phyloP scores from a whole-genome alignment of 129 eudicot genomes.

The Flaveria linearis region DNA sequence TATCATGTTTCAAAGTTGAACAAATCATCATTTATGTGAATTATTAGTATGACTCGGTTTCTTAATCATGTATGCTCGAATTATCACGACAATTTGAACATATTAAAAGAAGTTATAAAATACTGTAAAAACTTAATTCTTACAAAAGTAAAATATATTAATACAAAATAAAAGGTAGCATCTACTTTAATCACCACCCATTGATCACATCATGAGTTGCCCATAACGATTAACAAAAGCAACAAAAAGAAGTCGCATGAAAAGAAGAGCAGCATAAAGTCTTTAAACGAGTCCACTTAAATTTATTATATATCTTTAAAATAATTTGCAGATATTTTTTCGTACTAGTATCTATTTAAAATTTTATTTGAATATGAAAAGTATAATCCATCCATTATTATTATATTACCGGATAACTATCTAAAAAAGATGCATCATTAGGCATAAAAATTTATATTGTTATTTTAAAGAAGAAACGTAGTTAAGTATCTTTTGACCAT shows the following conservation, averaged over 20 bases:
- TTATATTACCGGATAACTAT: background rate
- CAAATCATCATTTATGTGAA: background rate
- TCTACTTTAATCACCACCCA: conserved; percentile 32
- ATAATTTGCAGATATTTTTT: background rate
- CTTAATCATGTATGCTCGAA: background rate
- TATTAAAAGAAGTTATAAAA: background rate
- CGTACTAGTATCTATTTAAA: background rate
- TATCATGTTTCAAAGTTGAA: background rate
- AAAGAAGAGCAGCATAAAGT: conserved; percentile 41
- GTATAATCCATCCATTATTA: background rate
- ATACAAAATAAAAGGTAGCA: conserved; percentile 16
- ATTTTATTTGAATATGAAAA: background rate
- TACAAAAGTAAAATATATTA: conserved; percentile 1
- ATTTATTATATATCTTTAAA: background rate
- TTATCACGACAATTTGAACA: background rate
- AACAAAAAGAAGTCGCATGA: conserved; percentile 30
- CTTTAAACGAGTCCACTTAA: conserved; percentile 33
- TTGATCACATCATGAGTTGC: conserved; percentile 35
- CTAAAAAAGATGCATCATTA: background rate
- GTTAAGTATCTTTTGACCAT: too few relatives aligned
- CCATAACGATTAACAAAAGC: conserved; percentile 38
- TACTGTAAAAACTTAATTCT: background rate
- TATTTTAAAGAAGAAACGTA: too few relatives aligned
- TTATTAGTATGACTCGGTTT: background rate
- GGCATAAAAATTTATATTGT: too few relatives aligned